A percentile compares a stretch with the other conserved stretches of the same genome.
Evolutionary conservation across 2,329 filamentous ascomycete genomes (phyloP).

Genomic region (Cercospora canescens): DNA sequence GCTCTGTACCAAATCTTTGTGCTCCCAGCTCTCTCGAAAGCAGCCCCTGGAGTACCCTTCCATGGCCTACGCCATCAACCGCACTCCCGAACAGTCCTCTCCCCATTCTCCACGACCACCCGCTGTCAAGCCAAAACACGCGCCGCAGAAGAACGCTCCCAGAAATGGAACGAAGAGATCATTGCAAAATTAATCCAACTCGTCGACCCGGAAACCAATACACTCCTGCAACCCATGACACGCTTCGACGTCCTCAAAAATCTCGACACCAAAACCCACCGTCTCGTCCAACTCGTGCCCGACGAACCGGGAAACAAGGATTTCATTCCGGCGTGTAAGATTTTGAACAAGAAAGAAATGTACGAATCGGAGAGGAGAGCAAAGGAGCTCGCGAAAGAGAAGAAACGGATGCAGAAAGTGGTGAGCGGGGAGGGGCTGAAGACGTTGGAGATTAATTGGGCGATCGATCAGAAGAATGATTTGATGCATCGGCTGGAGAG

Average conservation of each 20-base stretch:
- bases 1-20: conserved; percentile 49
- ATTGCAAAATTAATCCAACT: conserved; percentile 44
- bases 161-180: conserved; percentile 53
- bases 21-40: conserved; percentile 32
- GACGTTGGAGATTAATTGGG: conserved; percentile 88
- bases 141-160: conserved; percentile 41
- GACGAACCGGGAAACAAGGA: conserved; percentile 28
- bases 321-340: conserved; percentile 68
- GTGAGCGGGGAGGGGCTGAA: conserved; percentile 54
- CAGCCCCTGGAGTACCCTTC: conserved; percentile 8
- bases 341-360: conserved; percentile 61
- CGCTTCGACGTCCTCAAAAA: conserved; percentile 42
- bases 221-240: conserved; percentile 30
- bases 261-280: conserved; percentile 52
- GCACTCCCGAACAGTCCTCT: conserved; percentile 17
- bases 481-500: conserved; percentile 69
- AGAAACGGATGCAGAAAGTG: conserved; percentile 47
- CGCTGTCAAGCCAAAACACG: conserved; percentile 35
- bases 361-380: conserved; percentile 45
- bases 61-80: conserved; percentile 22
- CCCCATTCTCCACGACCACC: conserved; percentile 28
- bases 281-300: conserved; percentile 51
- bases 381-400: conserved; percentile 46
- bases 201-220: conserved; percentile 41
- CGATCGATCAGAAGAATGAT: conserved; percentile 70